phyloP scores from a whole-genome alignment of 2,329 filamentous ascomycete species.

The Aspergillus bombycis region DNA sequence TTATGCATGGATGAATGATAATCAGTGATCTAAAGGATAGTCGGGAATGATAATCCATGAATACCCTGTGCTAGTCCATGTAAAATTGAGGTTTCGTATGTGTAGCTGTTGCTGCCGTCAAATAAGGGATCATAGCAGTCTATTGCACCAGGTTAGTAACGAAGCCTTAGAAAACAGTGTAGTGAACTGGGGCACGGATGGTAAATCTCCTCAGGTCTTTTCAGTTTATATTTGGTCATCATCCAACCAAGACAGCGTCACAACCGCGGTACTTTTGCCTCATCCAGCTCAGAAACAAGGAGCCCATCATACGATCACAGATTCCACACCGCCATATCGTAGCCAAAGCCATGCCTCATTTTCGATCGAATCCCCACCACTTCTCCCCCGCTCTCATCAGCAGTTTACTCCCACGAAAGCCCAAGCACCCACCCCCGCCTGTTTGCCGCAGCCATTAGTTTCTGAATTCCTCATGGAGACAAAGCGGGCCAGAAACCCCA shows the following conservation, averaged over 20 bases:
- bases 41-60: background rate
- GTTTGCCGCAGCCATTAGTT: conserved; percentile 50
- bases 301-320: conserved; percentile 8
- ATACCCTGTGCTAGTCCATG: background rate
- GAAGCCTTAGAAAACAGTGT: background rate
- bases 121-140: background rate
- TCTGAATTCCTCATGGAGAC: conserved; percentile 44
- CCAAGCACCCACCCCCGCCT: conserved; percentile 18
- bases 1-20: background rate
- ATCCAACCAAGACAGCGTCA: conserved; percentile 35
- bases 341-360: conserved; percentile 4
- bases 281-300: conserved; percentile 14
- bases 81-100: background rate
- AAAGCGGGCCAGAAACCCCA: conserved; percentile 46
- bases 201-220: conserved; percentile 50
- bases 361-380: conserved; percentile 11
- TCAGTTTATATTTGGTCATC: conserved; percentile 47
- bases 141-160: background rate
- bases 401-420: conserved; percentile 11
- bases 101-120: background rate
- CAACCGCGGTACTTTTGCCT: conserved; percentile 33
- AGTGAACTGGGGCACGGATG: background rate
- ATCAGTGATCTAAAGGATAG: background rate
- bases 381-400: conserved; percentile 11
- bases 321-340: conserved; percentile 20